Percentiles rank a stretch among this genome's conserved stretches.
phyloP scores from a whole-genome alignment of 179 eudicot species.

The Amaranthus tricolor region DNA sequence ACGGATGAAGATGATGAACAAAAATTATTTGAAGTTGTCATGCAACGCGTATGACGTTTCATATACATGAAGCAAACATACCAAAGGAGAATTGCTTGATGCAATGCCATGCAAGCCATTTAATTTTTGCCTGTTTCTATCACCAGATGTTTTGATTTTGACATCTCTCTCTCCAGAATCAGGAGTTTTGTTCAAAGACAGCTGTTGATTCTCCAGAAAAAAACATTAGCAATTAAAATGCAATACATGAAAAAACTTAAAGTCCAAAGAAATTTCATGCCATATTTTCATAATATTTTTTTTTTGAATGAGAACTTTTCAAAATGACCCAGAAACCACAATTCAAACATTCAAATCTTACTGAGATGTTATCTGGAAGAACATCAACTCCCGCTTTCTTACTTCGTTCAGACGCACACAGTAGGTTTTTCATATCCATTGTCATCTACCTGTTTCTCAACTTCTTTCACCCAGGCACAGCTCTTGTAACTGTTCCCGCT shows the following conservation, averaged over 20 bases:
- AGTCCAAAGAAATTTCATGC: neutral
- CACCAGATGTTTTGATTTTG: conserved; percentile 21
- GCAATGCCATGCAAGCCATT: conserved; percentile 29
- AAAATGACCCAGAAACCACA: neutral
- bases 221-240: neutral
- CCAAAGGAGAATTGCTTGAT: conserved; percentile 28
- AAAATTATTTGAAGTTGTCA: neutral
- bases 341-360: conserved; percentile 15
- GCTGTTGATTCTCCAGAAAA: conserved; percentile 43
- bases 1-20: neutral
- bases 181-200: conserved; percentile 18
- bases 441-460: conserved; percentile 32
- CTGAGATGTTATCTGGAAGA: conserved; percentile 41
- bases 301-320: neutral
- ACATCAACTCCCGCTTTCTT: conserved; percentile 40
- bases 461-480: conserved; percentile 41
- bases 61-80: conserved; percentile 11
- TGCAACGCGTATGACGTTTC: neutral
- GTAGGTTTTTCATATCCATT: conserved; percentile 30
- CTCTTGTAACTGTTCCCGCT: conserved; percentile 39
- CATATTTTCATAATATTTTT: neutral
- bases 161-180: conserved; percentile 24
- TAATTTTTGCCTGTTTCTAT: conserved; percentile 18
- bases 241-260: neutral
- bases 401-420: conserved; percentile 41